Conservation (phyloP, 2,329 filamentous ascomycete species). For the Paecilomyces sp. region DNA sequence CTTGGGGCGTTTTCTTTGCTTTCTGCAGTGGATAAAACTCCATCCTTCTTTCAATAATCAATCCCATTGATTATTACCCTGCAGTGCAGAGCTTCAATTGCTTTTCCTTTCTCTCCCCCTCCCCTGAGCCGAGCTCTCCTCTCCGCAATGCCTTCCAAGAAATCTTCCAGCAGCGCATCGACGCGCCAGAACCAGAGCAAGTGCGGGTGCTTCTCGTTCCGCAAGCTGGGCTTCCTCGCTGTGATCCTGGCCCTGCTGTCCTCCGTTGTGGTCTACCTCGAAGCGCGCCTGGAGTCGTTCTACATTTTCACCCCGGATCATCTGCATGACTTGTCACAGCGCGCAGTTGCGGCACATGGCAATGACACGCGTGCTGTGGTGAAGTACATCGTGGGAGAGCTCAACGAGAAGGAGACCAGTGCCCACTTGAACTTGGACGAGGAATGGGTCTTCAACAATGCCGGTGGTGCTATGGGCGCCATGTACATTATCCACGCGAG, state of each 20-base stretch:
- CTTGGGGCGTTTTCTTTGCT: background rate
- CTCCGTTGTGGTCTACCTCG: constrained; percentile 28
- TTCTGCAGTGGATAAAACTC: background rate
- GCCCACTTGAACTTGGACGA: constrained; percentile 60
- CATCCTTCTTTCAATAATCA: background rate
- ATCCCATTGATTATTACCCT: background rate
- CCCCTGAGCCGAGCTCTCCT: constrained; percentile 9
- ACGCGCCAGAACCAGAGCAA: constrained; percentile 3
- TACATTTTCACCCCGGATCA: constrained; percentile 69
- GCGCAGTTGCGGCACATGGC: constrained; percentile 61
- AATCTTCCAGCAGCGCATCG: background rate
- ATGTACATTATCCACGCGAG: constrained; percentile 89
- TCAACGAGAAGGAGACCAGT: constrained; percentile 45
- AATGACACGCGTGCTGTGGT: constrained; percentile 68
- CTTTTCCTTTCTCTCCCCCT: constrained; percentile 7
- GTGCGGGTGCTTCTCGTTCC: constrained; percentile 21
- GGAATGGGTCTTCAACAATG: constrained; percentile 90
- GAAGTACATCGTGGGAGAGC: constrained; percentile 61
- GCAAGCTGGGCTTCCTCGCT: constrained; percentile 23
- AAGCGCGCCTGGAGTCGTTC: constrained; percentile 42
- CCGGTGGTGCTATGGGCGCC: constrained; percentile 81
- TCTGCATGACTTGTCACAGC: constrained; percentile 61
- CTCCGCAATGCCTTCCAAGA: constrained; percentile 3
- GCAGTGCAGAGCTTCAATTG: background rate
- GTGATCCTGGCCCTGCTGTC: constrained; percentile 28